Conservation (phyloP, 2,329 filamentous ascomycete genomes). For the Colletotrichum falcatum region DNA sequence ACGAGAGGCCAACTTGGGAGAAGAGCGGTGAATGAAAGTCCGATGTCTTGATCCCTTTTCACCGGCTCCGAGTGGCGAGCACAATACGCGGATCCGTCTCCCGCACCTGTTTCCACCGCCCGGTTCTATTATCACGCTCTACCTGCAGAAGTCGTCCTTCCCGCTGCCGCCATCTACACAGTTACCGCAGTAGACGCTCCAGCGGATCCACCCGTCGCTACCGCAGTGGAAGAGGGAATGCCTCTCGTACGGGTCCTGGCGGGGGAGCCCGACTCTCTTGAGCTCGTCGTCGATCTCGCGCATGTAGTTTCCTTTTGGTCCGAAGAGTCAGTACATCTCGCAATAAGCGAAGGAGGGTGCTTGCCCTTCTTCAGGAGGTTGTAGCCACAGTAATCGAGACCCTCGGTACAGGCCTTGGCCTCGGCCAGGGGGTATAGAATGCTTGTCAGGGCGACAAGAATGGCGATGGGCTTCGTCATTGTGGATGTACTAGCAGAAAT, state of each 20-base stretch:
- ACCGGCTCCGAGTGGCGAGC: not conserved
- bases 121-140: not conserved
- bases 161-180: not conserved
- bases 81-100: not conserved
- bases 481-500: not conserved
- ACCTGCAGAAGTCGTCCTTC: not conserved
- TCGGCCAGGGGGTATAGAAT: not conserved
- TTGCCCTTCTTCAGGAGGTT: not conserved
- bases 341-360: not conserved
- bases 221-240: not conserved
- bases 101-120: not conserved
- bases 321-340: not conserved
- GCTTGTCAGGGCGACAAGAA: not conserved
- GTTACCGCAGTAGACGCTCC: not conserved
- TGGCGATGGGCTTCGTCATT: not conserved
- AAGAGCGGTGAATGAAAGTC: not conserved
- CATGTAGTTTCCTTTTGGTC: not conserved
- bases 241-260: not conserved
- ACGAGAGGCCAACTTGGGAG: not conserved
- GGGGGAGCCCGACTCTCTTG: not conserved
- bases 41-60: not conserved
- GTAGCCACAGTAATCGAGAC: not conserved
- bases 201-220: not conserved
- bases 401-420: not conserved
- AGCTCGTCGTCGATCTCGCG: not conserved